phyloP scores from a whole-genome alignment of 2,329 filamentous ascomycete genomes.

The Xylariales sp. region DNA sequence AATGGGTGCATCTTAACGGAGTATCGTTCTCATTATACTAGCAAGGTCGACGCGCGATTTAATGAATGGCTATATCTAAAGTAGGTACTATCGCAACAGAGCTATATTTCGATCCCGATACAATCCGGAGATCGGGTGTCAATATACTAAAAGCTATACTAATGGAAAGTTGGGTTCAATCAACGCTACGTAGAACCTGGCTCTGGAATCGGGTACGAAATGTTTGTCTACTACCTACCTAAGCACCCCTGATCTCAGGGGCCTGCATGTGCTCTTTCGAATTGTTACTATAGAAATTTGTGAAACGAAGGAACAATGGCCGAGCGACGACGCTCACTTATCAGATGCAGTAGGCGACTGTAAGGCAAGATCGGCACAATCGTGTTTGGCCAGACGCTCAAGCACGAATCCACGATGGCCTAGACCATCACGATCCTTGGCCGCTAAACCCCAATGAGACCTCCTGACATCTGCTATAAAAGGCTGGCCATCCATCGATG shows the following conservation, averaged over 20 bases:
- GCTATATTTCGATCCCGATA: not conserved
- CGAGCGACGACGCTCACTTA: slow-evolving; percentile 4
- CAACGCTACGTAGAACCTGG: not conserved
- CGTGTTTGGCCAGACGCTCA: slow-evolving; percentile 16
- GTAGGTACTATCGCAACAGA: not conserved
- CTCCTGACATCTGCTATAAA: slow-evolving; percentile 25
- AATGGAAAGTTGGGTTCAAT: too few species aligned
- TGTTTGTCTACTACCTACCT: not conserved
- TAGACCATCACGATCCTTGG: slow-evolving; percentile 31
- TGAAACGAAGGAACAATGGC: slow-evolving; percentile 12
- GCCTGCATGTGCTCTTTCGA: slow-evolving; percentile 10
- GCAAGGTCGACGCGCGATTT: not conserved
- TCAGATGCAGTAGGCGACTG: slow-evolving; percentile 6
- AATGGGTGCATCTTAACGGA: not conserved
- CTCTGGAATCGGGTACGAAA: not conserved
- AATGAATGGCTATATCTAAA: not conserved
- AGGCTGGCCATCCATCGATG: slow-evolving; percentile 25
- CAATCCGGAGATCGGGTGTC: not conserved
- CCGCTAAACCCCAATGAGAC: slow-evolving; percentile 30
- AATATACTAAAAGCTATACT: too few species aligned
- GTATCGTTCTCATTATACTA: not conserved
- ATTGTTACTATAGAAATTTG: not conserved
- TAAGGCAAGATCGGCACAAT: slow-evolving; percentile 22
- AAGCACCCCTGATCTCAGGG: slow-evolving; percentile 3
- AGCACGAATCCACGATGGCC: slow-evolving; percentile 19